A percentile compares a stretch with the other conserved stretches of the same genome.
phyloP scores from a whole-genome alignment of 2,329 filamentous ascomycete species.

The Aspergillus fijiensis region DNA sequence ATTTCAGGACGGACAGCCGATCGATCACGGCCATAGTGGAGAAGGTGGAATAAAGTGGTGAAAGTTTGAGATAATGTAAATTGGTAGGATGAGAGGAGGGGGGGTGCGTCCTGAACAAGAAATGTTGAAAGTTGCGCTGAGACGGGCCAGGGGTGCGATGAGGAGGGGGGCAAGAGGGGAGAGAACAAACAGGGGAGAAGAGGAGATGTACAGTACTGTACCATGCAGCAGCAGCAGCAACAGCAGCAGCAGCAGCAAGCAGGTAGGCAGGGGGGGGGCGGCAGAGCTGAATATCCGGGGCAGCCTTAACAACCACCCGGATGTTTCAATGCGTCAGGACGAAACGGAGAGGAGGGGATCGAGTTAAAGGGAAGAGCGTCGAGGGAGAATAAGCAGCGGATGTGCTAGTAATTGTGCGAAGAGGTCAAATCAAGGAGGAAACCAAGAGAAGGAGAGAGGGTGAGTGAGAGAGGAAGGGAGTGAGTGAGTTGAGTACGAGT shows the following conservation, averaged over 20 bases:
- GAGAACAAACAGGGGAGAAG: background rate
- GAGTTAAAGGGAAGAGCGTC: background rate
- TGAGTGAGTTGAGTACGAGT: background rate
- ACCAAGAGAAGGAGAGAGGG: constrained; percentile 11
- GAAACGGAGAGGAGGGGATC: background rate
- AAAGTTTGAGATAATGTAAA: background rate
- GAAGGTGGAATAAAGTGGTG: background rate
- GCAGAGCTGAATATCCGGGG: background rate
- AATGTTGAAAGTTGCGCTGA: background rate
- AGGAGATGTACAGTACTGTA: background rate
- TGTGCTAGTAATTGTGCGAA: background rate
- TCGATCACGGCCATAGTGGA: constrained; percentile 10
- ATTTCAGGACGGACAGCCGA: constrained; percentile 12
- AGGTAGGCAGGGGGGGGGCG: no score
- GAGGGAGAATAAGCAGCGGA: background rate
- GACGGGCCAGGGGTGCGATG: background rate
- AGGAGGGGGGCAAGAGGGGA: background rate
- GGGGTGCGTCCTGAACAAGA: background rate
- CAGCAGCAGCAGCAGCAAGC: no score
- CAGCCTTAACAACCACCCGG: background rate
- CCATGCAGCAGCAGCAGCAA: background rate
- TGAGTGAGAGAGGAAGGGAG: constrained; percentile 1
- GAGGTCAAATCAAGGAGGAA: background rate
- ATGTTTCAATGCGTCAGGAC: background rate
- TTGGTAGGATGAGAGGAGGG: background rate